phyloP scores from a whole-genome alignment of 495 filamentous ascomycete species.

The Penicillium lividum region DNA sequence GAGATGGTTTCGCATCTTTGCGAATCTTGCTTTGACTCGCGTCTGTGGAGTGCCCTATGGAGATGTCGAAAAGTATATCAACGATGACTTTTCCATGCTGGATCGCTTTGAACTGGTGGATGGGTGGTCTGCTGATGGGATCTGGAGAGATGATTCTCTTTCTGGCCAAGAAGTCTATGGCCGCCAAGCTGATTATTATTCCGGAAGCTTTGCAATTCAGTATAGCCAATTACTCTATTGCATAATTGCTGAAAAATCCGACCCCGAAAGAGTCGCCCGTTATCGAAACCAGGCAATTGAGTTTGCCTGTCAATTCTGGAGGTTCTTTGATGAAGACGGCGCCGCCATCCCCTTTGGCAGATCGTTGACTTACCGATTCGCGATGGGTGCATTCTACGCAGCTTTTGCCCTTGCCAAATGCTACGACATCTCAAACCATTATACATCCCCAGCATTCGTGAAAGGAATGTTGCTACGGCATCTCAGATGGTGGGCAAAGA shows the following conservation, averaged over 20 bases:
- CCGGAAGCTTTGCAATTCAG: constrained; percentile 28
- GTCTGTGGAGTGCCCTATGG: not conserved
- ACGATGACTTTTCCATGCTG: not conserved
- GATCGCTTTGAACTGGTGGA: not conserved
- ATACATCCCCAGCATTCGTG: constrained; percentile 61
- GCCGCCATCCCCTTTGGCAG: constrained; percentile 65
- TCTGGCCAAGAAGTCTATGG: constrained; percentile 7
- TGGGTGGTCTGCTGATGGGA: not conserved
- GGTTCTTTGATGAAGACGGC: constrained; percentile 54
- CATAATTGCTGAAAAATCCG: constrained; percentile 8
- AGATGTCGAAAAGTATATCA: not conserved
- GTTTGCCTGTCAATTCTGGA: constrained; percentile 43
- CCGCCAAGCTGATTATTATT: constrained; percentile 27
- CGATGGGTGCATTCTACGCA: constrained; percentile 74
- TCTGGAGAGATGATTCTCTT: not conserved
- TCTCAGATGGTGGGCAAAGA: constrained; percentile 71
- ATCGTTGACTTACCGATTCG: constrained; percentile 70
- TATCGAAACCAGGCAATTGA: not conserved
- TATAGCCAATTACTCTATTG: constrained; percentile 23
- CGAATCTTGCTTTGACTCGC: not conserved
- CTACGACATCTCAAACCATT: constrained; percentile 52
- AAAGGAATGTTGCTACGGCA: constrained; percentile 71
- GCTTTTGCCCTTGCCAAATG: constrained; percentile 63
- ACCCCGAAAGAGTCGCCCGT: not conserved
- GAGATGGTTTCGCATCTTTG: not conserved